Percentiles rank a stretch among this genome's conserved stretches.
Evolutionary conservation across 768 basidiomycete species (phyloP).

Genomic region (Lentinula edodes): DNA sequence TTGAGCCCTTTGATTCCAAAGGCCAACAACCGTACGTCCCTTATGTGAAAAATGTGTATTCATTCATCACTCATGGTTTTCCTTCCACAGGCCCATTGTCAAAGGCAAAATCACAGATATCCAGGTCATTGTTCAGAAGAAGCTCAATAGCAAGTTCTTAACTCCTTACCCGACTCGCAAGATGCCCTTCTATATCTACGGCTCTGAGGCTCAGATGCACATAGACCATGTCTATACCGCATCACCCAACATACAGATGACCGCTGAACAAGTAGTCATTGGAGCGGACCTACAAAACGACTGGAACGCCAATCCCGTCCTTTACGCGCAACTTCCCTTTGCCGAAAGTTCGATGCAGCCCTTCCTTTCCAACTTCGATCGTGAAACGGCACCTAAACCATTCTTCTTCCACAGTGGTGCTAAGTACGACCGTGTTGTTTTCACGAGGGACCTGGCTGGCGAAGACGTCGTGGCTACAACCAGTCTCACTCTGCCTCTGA

Average conservation of each 20-base stretch:
- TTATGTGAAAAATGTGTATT: not conserved
- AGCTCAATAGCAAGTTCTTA: slow-evolving; percentile 21
- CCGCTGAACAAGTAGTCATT: slow-evolving; percentile 15
- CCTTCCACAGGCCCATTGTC: not conserved
- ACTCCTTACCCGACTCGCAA: slow-evolving; percentile 19
- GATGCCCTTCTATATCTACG: slow-evolving; percentile 38
- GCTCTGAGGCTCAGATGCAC: slow-evolving; percentile 20
- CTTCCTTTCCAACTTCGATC: not conserved
- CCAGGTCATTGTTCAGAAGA: slow-evolving; percentile 22
- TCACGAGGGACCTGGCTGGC: not conserved
- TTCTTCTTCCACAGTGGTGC: not conserved
- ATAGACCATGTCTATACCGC: slow-evolving; percentile 28
- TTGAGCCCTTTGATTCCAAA: not conserved
- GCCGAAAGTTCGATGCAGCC: not conserved
- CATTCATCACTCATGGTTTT: not conserved
- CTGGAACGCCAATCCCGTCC: not conserved
- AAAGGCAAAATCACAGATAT: slow-evolving; percentile 20
- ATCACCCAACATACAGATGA: slow-evolving; percentile 23
- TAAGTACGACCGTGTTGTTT: not conserved
- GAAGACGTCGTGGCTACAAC: not conserved
- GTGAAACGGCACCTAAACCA: not conserved
- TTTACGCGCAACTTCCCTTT: not conserved
- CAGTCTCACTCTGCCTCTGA: not conserved
- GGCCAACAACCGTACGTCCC: slow-evolving; percentile 3
- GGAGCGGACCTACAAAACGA: not conserved